Percentiles rank a stretch among this genome's conserved stretches.
These are phyloP conservation scores for Batrachochytrium dendrobatidis DNA, from an alignment of 371 early-diverging fungal genomes.

Conservation along the genomic window DNA sequence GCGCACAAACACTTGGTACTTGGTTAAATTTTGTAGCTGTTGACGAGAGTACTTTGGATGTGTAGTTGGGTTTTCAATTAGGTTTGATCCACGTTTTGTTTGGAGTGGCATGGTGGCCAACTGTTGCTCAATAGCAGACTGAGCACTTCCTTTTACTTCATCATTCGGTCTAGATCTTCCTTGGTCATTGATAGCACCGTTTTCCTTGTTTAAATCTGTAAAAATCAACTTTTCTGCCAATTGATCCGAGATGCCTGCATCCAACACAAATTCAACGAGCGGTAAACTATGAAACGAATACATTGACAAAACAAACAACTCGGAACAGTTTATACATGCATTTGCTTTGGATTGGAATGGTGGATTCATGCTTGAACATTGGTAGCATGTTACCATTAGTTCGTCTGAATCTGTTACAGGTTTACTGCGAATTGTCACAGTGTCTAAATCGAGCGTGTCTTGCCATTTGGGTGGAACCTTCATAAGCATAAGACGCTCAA, in stretches of 20 bases:
- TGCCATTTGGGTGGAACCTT: slow-evolving; percentile 34
- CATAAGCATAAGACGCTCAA: slow-evolving; percentile 30
- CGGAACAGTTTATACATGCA: slow-evolving; percentile 34
- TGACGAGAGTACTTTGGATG: slow-evolving; percentile 17
- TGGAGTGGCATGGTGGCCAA: slow-evolving; percentile 13
- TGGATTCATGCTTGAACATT: slow-evolving; percentile 34
- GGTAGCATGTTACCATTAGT: slow-evolving; percentile 26
- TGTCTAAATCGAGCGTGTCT: slow-evolving; percentile 32
- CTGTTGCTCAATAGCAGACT: slow-evolving; percentile 20
- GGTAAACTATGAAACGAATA: slow-evolving; percentile 45
- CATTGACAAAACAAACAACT: slow-evolving; percentile 36
- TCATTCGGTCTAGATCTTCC: not conserved
- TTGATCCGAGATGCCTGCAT: slow-evolving; percentile 29
- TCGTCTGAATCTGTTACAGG: slow-evolving; percentile 34
- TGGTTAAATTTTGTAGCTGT: slow-evolving; percentile 19
- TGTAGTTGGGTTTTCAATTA: slow-evolving; percentile 8
- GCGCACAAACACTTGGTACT: slow-evolving; percentile 26
- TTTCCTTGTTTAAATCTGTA: slow-evolving; percentile 11
- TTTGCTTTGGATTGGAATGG: slow-evolving; percentile 27
- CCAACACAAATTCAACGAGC: slow-evolving; percentile 37
- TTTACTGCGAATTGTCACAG: slow-evolving; percentile 31
- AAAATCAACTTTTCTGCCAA: slow-evolving; percentile 31
- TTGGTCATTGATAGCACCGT: not conserved
- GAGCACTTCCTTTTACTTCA: not conserved
- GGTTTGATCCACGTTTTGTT: not conserved